Conservation (phyloP, 73 alveolate genomes). For the Stentor roeselii region DNA sequence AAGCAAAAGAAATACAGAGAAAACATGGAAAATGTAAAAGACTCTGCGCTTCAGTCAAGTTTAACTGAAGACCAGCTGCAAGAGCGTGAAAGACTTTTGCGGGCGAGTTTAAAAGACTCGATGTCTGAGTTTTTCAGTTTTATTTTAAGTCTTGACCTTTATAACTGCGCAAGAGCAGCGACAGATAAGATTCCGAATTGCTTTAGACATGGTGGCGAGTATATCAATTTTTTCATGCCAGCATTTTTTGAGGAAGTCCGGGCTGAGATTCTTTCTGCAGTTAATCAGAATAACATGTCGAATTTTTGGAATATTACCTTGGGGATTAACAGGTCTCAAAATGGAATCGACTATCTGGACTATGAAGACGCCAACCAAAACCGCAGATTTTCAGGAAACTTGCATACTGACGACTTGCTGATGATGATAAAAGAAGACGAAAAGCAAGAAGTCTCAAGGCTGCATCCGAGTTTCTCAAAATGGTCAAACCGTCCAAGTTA, state of each 20-base stretch:
- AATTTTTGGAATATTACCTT: background rate
- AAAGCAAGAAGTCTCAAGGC: background rate
- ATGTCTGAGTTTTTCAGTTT: background rate
- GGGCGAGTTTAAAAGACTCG: background rate
- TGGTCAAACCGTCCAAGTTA: background rate
- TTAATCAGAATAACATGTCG: conserved; percentile 1
- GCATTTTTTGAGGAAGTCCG: conserved; percentile 23
- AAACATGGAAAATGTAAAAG: background rate
- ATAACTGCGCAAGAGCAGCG: background rate
- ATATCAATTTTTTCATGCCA: background rate
- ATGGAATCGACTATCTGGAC: background rate
- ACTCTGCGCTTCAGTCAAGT: background rate
- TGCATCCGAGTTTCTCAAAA: background rate
- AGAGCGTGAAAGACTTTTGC: background rate
- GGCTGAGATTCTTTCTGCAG: conserved; percentile 20
- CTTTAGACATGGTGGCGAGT: background rate
- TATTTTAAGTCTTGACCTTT: background rate
- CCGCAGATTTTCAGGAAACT: background rate
- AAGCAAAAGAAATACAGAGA: background rate
- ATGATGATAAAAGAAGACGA: background rate
- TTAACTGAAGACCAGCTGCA: background rate
- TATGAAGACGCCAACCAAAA: background rate
- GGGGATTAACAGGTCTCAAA: background rate
- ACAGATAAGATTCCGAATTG: background rate
- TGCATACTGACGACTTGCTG: background rate